Evolutionary conservation across 1,139 yeast genomes (phyloP), one percentile per base, ranked within the genome.

Genomic region (Hemisphaericaspora xylanilytica): DNA sequence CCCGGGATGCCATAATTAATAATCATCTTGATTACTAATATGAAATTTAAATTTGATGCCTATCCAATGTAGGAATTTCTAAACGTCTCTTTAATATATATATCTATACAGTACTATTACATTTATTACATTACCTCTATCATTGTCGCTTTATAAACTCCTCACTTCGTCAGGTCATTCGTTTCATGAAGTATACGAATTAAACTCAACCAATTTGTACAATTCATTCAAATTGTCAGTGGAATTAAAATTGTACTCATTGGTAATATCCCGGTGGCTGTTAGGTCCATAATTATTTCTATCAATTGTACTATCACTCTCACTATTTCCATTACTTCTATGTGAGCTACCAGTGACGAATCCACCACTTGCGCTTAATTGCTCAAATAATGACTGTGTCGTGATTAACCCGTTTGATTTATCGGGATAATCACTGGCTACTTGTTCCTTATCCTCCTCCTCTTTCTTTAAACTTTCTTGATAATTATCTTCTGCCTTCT

Each of bases 171-270:
- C 15, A n/a, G n/a, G n/a, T 25, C 5, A 12, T n/a, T 22, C 5
- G 28, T 12, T 25, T 25, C 5, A 43, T 33, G 39, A 60, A 2
- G 76, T 68, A 45, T 63, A 73, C 13, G 77, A 71, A 38, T 69
- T 71, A 44, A 73, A 68, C 50, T 73, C 79, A 34, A 71, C 51
- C 41, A 61, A 54, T 37, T 58, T 57, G 50, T 70, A 73, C 28
- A 65, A 44, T 31, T 58, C 63, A 25, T 41, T 39, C 38, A 36
- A 11, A 20, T 37, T 37, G 30, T 59, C 67, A 8, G 49, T 49
- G 20, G 49, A 40, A 15, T 53, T 50, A 41, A 52, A 55, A 14
- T 41, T 38, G 29, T 40, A 36, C 4, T 38, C 44, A 24, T 24
- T 24, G 6, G 10, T 4, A 9, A 24, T 24, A 9, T 24, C 26